Evolutionary conservation across 2,329 filamentous ascomycete genomes (phyloP), one percentile per base, ranked within the genome.

Genomic region (Aspergillus spinulosporus): DNA sequence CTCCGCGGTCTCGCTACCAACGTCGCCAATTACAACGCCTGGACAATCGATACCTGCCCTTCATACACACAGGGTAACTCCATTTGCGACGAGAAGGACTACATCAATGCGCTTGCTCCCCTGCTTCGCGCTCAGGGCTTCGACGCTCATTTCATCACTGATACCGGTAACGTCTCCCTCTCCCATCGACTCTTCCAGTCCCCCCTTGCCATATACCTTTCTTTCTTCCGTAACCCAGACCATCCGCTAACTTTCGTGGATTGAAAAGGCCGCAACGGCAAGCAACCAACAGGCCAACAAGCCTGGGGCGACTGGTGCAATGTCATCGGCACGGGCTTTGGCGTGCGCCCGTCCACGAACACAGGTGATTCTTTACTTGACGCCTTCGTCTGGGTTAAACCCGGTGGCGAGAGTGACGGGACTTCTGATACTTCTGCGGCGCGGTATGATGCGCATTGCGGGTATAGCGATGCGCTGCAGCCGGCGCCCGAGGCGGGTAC

Each of bases 341-440:
- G 86, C 58, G 72, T 73, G n/a, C 80, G 84, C 12, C 85, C 85
- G 1, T 82, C 82, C 2, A 78, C 84, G n/a, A 75, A 83, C 67
- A 88, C 86, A 5, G 83, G 82, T 9, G 79, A 84, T 60, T 66
- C 72, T 1, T 74, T 86, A n/a, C 76, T 82, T 36, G 86, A 89
- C 68, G 84, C 86, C 42, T 86, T 88, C 61, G 86, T 88, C 55
- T 88, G 86, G 86, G 76, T 88, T 63, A 89, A 88, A 79, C 86
- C 86, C 3, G 86, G 86, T 60, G 80, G 79, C 51, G 80, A 82
- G 68, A 76, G 74, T 55, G 80, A 82, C 56, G 79, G 79, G 53
- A 81, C 79, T 32, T 80, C 76, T 32, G 71, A 83, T 64, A 76
- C 73, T 39, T 72, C 64, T 31, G 77, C 83, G 5, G 60, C 72